These are phyloP conservation scores for Lodderomyces pseudojiufengensis DNA, from an alignment of 1,139 yeast species.

Conservation along the genomic window DNA sequence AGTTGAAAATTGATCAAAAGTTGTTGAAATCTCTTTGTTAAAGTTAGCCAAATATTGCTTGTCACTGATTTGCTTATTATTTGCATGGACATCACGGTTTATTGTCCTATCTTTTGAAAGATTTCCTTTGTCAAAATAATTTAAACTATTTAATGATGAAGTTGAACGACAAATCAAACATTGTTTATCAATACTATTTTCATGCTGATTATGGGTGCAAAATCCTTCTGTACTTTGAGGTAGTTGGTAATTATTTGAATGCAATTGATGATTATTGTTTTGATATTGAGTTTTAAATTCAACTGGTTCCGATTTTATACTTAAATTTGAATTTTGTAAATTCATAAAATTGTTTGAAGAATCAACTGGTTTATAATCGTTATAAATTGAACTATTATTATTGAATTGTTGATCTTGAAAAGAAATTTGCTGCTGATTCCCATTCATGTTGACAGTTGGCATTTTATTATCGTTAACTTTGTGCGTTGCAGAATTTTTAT, in stretches of 20 bases:
- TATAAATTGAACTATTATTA: too few relatives aligned
- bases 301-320: neutral
- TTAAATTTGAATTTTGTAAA: neutral
- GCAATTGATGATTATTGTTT: neutral
- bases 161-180: too few relatives aligned
- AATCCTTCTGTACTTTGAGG: neutral
- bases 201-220: too few relatives aligned
- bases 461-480: too few relatives aligned
- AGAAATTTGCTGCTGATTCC: slow-evolving; percentile 5
- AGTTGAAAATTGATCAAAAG: slow-evolving; percentile 3
- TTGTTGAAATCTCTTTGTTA: slow-evolving; percentile 25
- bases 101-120: too few relatives aligned
- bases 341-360: neutral
- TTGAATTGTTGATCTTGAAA: slow-evolving; percentile 2
- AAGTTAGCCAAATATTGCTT: slow-evolving; percentile 20
- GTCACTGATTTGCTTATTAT: too few relatives aligned
- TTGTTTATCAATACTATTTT: too few relatives aligned
- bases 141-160: too few relatives aligned
- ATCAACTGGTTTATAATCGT: neutral
- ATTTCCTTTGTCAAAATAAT: too few relatives aligned
- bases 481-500: too few relatives aligned
- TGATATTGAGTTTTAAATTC: neutral
- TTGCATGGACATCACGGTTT: too few relatives aligned
- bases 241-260: neutral
- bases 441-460: slow-evolving; percentile 5